phyloP scores from a whole-genome alignment of 116 monocot genomes.

The Papilionanthe hybrid region DNA sequence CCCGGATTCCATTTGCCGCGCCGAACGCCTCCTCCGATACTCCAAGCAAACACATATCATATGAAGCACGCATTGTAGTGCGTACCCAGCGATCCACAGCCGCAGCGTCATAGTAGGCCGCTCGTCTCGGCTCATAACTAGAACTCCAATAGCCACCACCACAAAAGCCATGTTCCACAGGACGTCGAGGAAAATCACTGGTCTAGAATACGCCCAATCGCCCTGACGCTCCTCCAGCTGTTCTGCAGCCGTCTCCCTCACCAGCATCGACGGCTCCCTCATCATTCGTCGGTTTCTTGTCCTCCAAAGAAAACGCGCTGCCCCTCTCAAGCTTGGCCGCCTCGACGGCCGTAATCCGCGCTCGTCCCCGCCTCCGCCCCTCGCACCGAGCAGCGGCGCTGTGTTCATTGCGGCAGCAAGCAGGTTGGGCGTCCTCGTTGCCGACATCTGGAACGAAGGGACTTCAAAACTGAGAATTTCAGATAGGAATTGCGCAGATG shows the following conservation, averaged over 20 bases:
- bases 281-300: constrained; percentile 70
- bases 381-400: constrained; percentile 45
- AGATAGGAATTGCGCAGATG: not conserved
- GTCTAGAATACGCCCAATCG: constrained; percentile 93
- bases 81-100: constrained; percentile 79
- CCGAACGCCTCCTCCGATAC: constrained; percentile 48
- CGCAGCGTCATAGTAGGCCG: constrained; percentile 73
- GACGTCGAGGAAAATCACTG: constrained; percentile 82
- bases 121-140: constrained; percentile 51
- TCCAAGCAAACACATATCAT: constrained; percentile 77
- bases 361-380: constrained; percentile 8
- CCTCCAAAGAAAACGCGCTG: constrained; percentile 67
- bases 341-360: constrained; percentile 14
- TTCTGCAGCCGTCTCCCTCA: constrained; percentile 84
- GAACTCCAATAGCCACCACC: constrained; percentile 41
- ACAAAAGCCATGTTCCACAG: constrained; percentile 88
- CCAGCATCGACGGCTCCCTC: constrained; percentile 84
- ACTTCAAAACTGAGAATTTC: not conserved
- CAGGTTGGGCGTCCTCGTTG: constrained; percentile 22
- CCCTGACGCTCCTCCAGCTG: constrained; percentile 86
- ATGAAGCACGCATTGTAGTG: constrained; percentile 76
- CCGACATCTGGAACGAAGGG: constrained; percentile 20
- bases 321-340: constrained; percentile 40
- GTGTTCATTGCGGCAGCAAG: constrained; percentile 18
- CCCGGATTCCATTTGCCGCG: not conserved